Evolutionary conservation across 257 asterid genomes (phyloP).

Genomic region (Galeopsis tetrahit): DNA sequence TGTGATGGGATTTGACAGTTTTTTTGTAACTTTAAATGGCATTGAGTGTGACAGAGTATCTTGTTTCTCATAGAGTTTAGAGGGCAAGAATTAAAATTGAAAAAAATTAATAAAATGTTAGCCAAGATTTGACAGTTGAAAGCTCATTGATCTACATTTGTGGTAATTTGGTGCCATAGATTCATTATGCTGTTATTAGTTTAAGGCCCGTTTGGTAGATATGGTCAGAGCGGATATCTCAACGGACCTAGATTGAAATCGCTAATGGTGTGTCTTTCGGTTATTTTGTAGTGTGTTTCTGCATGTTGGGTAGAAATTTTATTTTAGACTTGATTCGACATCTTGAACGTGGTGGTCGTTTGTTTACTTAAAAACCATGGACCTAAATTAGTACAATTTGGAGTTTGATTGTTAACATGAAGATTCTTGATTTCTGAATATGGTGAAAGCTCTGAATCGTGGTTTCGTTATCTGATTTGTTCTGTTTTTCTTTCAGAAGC

Average conservation of each 20-base stretch:
- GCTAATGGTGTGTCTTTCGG: too few species aligned
- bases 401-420: not conserved
- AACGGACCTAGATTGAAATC: too few species aligned
- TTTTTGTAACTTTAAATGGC: slow-evolving; percentile 4
- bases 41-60: not conserved
- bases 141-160: not conserved
- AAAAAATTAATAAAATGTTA: not conserved
- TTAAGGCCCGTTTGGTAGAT: too few species aligned
- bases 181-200: too few species aligned
- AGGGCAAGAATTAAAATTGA: not conserved
- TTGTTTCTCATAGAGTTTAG: slow-evolving; percentile 1
- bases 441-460: not conserved
- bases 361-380: not conserved
- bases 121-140: slow-evolving; percentile 6
- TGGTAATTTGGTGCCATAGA: not conserved
- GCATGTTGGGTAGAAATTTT: too few species aligned
- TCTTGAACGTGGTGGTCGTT: not conserved
- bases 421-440: not conserved
- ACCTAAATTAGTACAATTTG: not conserved
- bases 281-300: too few species aligned
- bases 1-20: too few species aligned
- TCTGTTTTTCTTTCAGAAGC: slow-evolving; percentile 46
- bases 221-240: too few species aligned
- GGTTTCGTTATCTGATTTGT: slow-evolving; percentile 4
- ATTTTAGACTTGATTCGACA: too few species aligned